A percentile compares a stretch with the other conserved stretches of the same genome.
Evolutionary conservation across 163 green algal genomes (phyloP).

Genomic region (Trebouxia gelatinosa): DNA sequence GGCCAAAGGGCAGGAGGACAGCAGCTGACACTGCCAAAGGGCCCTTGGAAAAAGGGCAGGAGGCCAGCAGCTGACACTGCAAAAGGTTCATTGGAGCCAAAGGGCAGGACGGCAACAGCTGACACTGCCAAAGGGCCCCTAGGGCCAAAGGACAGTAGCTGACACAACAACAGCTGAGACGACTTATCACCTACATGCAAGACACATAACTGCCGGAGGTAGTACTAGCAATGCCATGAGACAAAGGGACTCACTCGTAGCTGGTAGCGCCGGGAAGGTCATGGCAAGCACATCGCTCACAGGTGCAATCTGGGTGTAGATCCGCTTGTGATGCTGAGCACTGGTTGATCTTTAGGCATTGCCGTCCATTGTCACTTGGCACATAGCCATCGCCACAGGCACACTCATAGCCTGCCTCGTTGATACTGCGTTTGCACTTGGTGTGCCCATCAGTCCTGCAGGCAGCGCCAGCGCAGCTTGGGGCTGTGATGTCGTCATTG

Average conservation of each 20-base stretch:
- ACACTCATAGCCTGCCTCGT: conserved; percentile 73
- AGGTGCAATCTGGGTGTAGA: conserved; percentile 66
- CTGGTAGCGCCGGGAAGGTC: conserved; percentile 59
- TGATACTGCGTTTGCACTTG: conserved; percentile 68
- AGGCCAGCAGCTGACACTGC: background rate
- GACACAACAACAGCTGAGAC: background rate
- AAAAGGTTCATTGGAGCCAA: too few relatives aligned
- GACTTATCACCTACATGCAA: background rate
- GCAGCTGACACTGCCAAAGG: background rate
- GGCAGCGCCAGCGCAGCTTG: too few relatives aligned
- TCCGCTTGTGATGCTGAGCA: conserved; percentile 58
- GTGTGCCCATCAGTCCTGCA: conserved; percentile 54
- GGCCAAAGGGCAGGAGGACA: background rate
- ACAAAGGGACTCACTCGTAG: conserved; percentile 70
- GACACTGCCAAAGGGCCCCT: too few relatives aligned
- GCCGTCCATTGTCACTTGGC: conserved; percentile 42
- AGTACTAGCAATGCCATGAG: background rate
- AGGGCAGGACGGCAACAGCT: too few relatives aligned
- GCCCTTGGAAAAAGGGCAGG: background rate
- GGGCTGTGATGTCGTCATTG: too few relatives aligned
- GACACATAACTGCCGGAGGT: background rate
- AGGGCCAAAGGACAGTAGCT: too few relatives aligned
- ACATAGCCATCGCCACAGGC: conserved; percentile 69
- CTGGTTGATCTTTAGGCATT: conserved; percentile 82
- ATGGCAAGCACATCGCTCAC: conserved; percentile 77